Evolutionary conservation across 108 stramenopile genomes (phyloP), one percentile per base, ranked within the genome.

Genomic region (Mayamaea pseudoterrestris): DNA sequence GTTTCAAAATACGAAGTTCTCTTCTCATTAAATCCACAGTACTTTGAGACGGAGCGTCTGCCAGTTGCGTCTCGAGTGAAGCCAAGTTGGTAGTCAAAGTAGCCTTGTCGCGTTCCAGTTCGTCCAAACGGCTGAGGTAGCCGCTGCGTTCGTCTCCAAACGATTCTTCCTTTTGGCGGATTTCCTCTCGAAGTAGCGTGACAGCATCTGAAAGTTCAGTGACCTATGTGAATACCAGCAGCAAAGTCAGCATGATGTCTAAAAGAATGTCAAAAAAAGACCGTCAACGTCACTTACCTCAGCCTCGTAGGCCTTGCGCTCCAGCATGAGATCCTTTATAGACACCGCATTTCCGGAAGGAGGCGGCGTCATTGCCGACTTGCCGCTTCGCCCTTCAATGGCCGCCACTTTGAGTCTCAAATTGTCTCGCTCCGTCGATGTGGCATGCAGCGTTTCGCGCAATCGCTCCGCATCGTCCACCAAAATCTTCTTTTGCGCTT

Each of bases 241-340:
- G 41, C 2, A 5, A 18, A 8, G 3, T 7, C 11, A 5, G 3
- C 22, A 6, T 27, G 51, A 44, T n/a, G 9, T 30, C 24, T n/a
- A 28, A 47, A 30, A 9, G 7, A 23, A 5, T 14, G 51, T 6
- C 13, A n/a, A 7, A 50, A 48, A 5, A 17, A 37, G 17, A 42
- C 13, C 21, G 27, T 43, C 3, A 40, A 5, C 30, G 3, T 3
- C 57, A 44, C 55, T 45, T 41, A 76, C 74, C 60, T 91, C 89
- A 9, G 89, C 89, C 48, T 91, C 89, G 49, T 83, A 91, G 7
- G 83, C 89, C 48, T 81, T 68, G 32, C 88, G 68, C 42, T 90
- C 88, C n/a, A 60, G 45, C 52, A 89, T 47, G 29, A 80, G 63
- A 32, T 89, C 86, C 5, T 39, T 20, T 18, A 39, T n/a, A 1